Conservation (phyloP, 208 protist genomes). For the Leishmania arabica region DNA sequence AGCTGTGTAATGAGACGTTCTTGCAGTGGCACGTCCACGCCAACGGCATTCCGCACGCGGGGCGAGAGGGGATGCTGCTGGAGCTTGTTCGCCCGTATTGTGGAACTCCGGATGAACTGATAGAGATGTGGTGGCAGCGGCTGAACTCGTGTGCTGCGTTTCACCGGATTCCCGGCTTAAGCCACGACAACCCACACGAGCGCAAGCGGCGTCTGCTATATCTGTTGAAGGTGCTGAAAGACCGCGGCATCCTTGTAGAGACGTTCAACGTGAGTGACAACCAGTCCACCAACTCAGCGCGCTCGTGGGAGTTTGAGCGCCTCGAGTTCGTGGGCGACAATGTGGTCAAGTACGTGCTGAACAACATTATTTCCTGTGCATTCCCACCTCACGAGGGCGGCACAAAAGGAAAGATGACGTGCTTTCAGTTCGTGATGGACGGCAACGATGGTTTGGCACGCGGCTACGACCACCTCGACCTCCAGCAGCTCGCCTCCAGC, state of each 20-base stretch:
- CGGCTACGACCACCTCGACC: slow-evolving; percentile 81
- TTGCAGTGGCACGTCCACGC: slow-evolving; percentile 77
- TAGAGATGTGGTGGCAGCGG: slow-evolving; percentile 69
- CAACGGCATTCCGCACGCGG: slow-evolving; percentile 65
- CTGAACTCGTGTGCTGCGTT: slow-evolving; percentile 55
- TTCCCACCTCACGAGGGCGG: slow-evolving; percentile 77
- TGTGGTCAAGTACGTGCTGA: slow-evolving; percentile 88
- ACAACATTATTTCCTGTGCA: slow-evolving; percentile 63
- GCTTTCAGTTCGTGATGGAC: slow-evolving; percentile 87
- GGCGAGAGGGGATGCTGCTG: slow-evolving; percentile 72
- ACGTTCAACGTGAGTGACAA: slow-evolving; percentile 61
- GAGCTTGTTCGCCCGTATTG: slow-evolving; percentile 84
- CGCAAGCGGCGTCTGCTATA: slow-evolving; percentile 80
- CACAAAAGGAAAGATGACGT: slow-evolving; percentile 63
- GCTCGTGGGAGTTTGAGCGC: slow-evolving; percentile 89
- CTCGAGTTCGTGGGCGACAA: slow-evolving; percentile 89
- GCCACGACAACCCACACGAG: slow-evolving; percentile 67
- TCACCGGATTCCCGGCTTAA: slow-evolving; percentile 66
- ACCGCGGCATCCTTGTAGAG: slow-evolving; percentile 67
- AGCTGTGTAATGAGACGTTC: slow-evolving; percentile 87
- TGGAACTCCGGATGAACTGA: slow-evolving; percentile 81
- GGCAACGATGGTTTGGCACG: slow-evolving; percentile 88
- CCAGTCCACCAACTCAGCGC: slow-evolving; percentile 36
- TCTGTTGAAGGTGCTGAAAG: slow-evolving; percentile 77
- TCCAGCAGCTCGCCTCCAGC: slow-evolving; percentile 75